Evolutionary conservation across 2,329 filamentous ascomycete genomes (phyloP).

Genomic region (Ophiocordyceps robertsii): DNA sequence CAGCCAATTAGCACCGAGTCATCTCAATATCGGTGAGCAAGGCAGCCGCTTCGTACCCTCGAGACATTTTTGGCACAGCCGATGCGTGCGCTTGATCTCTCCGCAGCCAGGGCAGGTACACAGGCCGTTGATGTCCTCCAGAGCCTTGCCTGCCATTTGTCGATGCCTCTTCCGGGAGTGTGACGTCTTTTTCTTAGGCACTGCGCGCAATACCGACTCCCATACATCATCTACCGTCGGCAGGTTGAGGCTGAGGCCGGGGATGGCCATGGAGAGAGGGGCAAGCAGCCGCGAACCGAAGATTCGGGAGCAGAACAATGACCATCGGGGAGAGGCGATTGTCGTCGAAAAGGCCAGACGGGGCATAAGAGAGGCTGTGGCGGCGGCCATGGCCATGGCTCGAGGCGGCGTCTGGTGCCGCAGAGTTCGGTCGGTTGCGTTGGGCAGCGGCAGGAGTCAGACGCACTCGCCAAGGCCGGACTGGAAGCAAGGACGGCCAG

Average conservation of each 20-base stretch:
- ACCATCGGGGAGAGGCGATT: conserved; percentile 27
- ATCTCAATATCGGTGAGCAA: background rate
- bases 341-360: conserved; percentile 30
- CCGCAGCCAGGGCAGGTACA: conserved; percentile 88
- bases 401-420: background rate
- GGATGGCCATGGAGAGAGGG: conserved; percentile 42
- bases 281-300: conserved; percentile 34
- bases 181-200: conserved; percentile 98
- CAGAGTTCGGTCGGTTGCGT: background rate
- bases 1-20: background rate
- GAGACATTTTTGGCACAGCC: conserved; percentile 79
- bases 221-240: conserved; percentile 65
- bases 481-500: no score
- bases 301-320: conserved; percentile 30
- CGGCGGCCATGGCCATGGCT: conserved; percentile 26
- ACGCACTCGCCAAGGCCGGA: no score
- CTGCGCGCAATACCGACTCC: conserved; percentile 83
- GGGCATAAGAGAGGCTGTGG: conserved; percentile 38
- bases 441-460: no score
- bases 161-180: conserved; percentile 89
- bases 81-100: conserved; percentile 73
- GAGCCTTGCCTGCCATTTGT: conserved; percentile 87
- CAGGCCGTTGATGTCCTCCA: conserved; percentile 79
- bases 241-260: conserved; percentile 42
- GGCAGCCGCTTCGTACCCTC: conserved; percentile 43